Evolutionary conservation across 2,329 filamentous ascomycete genomes (phyloP).

Genomic region (Colletotrichum horii): DNA sequence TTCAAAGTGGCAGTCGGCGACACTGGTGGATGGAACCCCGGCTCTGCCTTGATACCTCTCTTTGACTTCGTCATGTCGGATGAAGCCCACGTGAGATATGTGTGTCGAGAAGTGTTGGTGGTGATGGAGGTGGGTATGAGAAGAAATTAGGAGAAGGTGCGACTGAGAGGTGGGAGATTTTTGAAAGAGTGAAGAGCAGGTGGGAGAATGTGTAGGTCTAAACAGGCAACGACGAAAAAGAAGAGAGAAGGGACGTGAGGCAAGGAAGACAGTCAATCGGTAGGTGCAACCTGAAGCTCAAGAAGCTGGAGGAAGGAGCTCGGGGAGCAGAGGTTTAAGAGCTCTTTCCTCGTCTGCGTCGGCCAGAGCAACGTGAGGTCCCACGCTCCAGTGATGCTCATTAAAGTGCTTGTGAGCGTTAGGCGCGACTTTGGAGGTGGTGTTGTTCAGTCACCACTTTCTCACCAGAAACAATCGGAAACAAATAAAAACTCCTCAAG

Average conservation of each 20-base stretch:
- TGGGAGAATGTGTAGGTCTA: neutral
- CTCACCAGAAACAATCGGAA: neutral
- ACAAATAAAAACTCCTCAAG: neutral
- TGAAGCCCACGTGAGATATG: neutral
- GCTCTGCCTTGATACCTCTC: constrained; percentile 13
- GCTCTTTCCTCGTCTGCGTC: constrained; percentile 18
- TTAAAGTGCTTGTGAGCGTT: constrained; percentile 14
- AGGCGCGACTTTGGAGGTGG: neutral
- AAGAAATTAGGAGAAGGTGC: neutral
- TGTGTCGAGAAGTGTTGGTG: neutral
- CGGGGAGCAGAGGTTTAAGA: constrained; percentile 16
- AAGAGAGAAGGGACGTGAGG: neutral
- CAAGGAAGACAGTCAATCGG: neutral
- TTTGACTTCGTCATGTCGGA: constrained; percentile 9
- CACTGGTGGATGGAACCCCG: neutral
- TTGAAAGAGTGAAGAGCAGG: neutral
- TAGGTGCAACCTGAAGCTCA: neutral
- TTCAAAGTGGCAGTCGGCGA: neutral
- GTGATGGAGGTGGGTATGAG: neutral
- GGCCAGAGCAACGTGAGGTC: constrained; percentile 19
- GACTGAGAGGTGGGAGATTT: neutral
- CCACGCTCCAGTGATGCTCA: constrained; percentile 13
- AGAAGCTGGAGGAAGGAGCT: constrained; percentile 4
- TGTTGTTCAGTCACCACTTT: neutral
- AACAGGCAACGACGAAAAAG: neutral